Base-by-base conservation (phyloP, 2,329 filamentous ascomycete species). In the Akanthomyces dipterigenus region DNA sequence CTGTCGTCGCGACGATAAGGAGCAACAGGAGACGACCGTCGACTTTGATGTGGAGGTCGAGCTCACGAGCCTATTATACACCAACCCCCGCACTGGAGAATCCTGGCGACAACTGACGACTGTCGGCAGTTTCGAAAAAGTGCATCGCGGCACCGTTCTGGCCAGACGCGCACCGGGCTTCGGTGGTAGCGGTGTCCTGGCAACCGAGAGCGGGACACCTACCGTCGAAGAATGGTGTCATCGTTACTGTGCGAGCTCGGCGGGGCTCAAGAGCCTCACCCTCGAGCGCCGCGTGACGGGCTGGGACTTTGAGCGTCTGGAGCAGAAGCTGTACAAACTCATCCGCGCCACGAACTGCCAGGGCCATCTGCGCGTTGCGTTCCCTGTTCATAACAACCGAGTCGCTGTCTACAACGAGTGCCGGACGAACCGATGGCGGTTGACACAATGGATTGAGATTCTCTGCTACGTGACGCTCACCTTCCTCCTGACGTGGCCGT, bases 401-500 rank as follows among this genome's bases (percentile, higher is more conserved):
- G 76, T 89, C 22, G 82, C 88, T 56, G 78, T 90, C 51, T 89
- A 88, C 75, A 89, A 84, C 58, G 77, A 82, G 5, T 83, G 82
- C 65, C 78, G 75, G 55, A 76, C 85, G 63, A 91, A 90, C 69
- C 73, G 77, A 34, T 89, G 87, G 83, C 84, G 89, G 0, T 75
- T 86, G 50, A 86, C 80, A 1, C 71, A 70, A 7, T 90, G 86
- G 85, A 76, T 91, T 49, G 76, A 81, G 46, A 83, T 83, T 78
- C 49, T 90, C 11, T 90, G 87, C 74, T 85, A 83, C 69, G 70
- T 89, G 6, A 85, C 85, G 0, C 84, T 91, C 63, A 72, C 89
- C 14, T 88, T 88, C 80, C 68, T 92, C 61, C 78, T 92, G 66
- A 77, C 82, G 3, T 92, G 89, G 89, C 89, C 89, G 0, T 81